Evolutionary conservation across 768 basidiomycete species (phyloP).

Genomic region (Erythrobasidium yunnanense): DNA sequence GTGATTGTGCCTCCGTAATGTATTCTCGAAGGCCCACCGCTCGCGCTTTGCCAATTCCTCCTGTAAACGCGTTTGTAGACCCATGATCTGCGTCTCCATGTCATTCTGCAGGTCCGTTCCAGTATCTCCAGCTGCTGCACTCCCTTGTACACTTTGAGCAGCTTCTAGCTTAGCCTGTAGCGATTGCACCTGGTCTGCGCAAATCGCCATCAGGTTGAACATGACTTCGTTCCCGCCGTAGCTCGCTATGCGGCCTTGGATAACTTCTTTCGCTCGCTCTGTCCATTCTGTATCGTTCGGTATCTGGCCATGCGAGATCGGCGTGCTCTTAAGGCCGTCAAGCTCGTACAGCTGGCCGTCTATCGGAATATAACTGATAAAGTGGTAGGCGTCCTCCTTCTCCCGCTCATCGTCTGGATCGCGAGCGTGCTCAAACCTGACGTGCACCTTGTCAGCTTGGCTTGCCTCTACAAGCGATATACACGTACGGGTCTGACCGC

Average conservation of each 20-base stretch:
- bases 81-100: constrained; percentile 27
- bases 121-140: constrained; percentile 39
- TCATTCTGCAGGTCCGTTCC: neutral
- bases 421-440: constrained; percentile 43
- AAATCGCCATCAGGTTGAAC: constrained; percentile 81
- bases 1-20: constrained; percentile 74
- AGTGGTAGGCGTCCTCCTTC: constrained; percentile 82
- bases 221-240: constrained; percentile 86
- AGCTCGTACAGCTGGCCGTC: constrained; percentile 81
- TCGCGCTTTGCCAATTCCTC: constrained; percentile 36
- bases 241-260: constrained; percentile 76
- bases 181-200: constrained; percentile 63
- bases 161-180: constrained; percentile 54
- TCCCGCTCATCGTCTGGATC: constrained; percentile 54
- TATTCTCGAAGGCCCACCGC: constrained; percentile 57
- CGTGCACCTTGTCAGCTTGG: constrained; percentile 73
- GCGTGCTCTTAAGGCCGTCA: constrained; percentile 70
- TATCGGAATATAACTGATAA: constrained; percentile 81
- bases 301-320: constrained; percentile 69
- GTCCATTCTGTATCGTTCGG: constrained; percentile 67
- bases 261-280: constrained; percentile 66
- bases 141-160: constrained; percentile 41
- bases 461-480: no score
- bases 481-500: constrained; percentile 70
- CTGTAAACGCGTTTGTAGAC: constrained; percentile 29